Base-by-base conservation (phyloP, 176 grass and related monocot genomes). In the Zea luxurians region DNA sequence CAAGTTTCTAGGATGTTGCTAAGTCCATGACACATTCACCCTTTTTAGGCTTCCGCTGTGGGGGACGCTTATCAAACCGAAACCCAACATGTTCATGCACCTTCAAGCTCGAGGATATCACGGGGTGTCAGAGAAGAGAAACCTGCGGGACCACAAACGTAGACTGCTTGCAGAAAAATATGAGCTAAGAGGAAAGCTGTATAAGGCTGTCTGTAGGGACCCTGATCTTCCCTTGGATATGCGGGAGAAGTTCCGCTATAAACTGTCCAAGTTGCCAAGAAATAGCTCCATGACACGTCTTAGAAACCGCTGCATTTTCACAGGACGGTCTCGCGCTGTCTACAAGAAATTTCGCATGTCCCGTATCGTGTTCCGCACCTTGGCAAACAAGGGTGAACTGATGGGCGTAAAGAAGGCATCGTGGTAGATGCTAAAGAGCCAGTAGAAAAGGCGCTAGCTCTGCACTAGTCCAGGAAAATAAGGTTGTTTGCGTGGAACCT, bases 271-370 rank as follows among this genome's bases (percentile, higher is more conserved):
- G 69, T 68, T 93, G 64, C 85, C 84, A 79, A 87, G 81, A 80
- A 93, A 93, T 84, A 93, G 87, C 82, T 76, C 85, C 66, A 90
- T 93, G 82, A 76, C 81, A 85, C 88, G 88, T 7, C 66, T 87
- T 68, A 88, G 62, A 73, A 93, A 93, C 68, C 87, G 78, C 34
- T 93, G 87, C 90, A 93, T 93, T 71, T 93, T 79, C 57, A 90
- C 88, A 0, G 83, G 91, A 37, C 88, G 82, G 21, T 49, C 91
- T 18, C 85, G 65, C 10, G 82, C 82, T 80, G 78, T 86, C 44
- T 84, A 90, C 83, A 79, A 68, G 74, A 85, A 88, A 65, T 93
- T 90, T 66, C 85, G 82, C 63, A 77, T 86, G 82, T 93, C 91
- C 55, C 88, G 82, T 88, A 93, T 93, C 17, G 37, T 93, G 73